phyloP scores from a whole-genome alignment of 345 rosid genomes.

The Melaleuca alternifolia region DNA sequence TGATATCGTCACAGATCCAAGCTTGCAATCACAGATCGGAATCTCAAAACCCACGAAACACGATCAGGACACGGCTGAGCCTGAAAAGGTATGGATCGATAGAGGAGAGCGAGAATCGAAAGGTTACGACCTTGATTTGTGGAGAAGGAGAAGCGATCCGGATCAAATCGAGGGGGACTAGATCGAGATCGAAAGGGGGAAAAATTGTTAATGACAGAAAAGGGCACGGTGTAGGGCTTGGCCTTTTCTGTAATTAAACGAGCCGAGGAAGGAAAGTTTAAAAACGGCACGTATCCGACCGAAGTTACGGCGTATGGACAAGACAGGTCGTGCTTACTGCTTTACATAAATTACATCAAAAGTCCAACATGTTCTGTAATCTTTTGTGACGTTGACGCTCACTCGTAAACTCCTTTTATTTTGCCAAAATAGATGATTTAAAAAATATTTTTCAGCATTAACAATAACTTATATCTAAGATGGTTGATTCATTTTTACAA shows the following conservation, averaged over 20 bases:
- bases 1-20: not conserved
- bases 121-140: not conserved
- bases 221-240: constrained; percentile 13
- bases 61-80: not conserved
- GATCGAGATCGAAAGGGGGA: constrained; percentile 9
- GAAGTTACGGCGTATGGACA: not conserved
- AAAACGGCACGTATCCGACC: constrained; percentile 10
- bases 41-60: constrained; percentile 6
- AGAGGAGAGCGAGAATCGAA: not conserved
- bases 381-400: not conserved
- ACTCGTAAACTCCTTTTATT: not conserved
- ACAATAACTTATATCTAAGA: not conserved
- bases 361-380: not conserved
- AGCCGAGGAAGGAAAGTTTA: not conserved
- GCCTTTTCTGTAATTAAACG: constrained; percentile 4
- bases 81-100: constrained; percentile 2
- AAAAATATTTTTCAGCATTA: not conserved
- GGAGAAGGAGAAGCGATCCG: not conserved
- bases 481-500: not conserved
- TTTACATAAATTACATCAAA: not conserved
- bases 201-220: constrained; percentile 9
- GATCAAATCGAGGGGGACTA: not conserved
- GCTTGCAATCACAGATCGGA: not conserved
- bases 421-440: not conserved
- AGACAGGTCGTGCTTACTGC: not conserved